phyloP scores from a whole-genome alignment of 2,329 filamentous ascomycete genomes.

The Penicillium decumbens region DNA sequence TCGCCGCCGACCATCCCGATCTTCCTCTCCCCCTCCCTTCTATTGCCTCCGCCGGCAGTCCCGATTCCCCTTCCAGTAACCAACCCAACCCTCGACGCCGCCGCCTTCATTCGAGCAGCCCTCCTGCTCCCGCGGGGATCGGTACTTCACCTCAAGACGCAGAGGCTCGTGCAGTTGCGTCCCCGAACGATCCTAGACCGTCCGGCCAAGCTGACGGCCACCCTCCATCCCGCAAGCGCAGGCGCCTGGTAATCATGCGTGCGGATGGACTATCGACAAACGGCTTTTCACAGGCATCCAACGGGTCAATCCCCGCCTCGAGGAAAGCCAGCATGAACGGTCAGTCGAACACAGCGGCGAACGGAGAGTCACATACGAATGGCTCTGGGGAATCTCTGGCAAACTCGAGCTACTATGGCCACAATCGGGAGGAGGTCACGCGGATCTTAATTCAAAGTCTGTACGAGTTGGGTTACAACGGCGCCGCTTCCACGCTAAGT shows the following conservation, averaged over 20 bases:
- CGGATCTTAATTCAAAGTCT: slow-evolving; percentile 87
- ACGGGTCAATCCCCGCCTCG: slow-evolving; percentile 51
- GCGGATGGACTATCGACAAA: slow-evolving; percentile 56
- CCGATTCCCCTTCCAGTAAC: slow-evolving; percentile 12
- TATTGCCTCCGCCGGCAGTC: slow-evolving; percentile 22
- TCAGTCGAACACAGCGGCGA: slow-evolving; percentile 39
- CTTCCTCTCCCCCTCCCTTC: slow-evolving; percentile 51
- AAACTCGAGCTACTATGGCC: slow-evolving; percentile 65
- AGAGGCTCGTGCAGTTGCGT: slow-evolving; percentile 23
- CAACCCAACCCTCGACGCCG: slow-evolving; percentile 23
- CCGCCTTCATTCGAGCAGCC: slow-evolving; percentile 30
- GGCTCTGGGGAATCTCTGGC: slow-evolving; percentile 34
- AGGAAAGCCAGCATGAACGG: slow-evolving; percentile 56
- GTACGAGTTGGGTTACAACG: slow-evolving; percentile 78
- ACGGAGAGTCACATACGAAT: slow-evolving; percentile 39
- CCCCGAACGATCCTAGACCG: slow-evolving; percentile 22
- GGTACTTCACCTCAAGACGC: slow-evolving; percentile 22
- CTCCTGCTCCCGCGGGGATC: slow-evolving; percentile 20
- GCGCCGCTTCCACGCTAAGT: slow-evolving; percentile 68
- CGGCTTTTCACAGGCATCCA: slow-evolving; percentile 53
- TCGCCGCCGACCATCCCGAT: slow-evolving; percentile 64
- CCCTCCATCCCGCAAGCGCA: slow-evolving; percentile 52
- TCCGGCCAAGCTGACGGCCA: slow-evolving; percentile 29
- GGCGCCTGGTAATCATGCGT: slow-evolving; percentile 59
- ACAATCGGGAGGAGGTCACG: slow-evolving; percentile 88